Evolutionary conservation across 2,329 filamentous ascomycete genomes (phyloP).

Genomic region (Harringtonia aguacate): DNA sequence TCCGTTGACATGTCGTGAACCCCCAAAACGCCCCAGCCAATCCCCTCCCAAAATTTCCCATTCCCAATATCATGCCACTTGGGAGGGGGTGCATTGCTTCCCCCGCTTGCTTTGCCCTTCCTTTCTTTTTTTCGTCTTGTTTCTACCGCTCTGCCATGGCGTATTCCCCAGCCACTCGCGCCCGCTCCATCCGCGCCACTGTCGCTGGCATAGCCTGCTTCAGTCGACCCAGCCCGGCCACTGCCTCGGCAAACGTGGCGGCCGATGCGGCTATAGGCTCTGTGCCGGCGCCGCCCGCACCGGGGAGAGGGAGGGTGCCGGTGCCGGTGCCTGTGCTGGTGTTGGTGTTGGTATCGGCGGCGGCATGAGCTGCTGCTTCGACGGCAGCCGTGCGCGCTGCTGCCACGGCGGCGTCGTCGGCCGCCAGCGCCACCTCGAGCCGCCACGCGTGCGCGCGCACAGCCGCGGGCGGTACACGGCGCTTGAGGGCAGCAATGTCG

Average conservation of each 20-base stretch:
- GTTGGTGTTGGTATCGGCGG: too few relatives aligned
- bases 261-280: too few relatives aligned
- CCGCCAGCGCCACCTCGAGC: slow-evolving; percentile 26
- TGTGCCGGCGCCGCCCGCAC: too few relatives aligned
- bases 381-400: slow-evolving; percentile 14
- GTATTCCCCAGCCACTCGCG: slow-evolving; percentile 48
- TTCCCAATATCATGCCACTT: too few relatives aligned
- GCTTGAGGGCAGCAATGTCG: slow-evolving; percentile 51
- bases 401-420: slow-evolving; percentile 32
- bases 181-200: slow-evolving; percentile 55
- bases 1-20: background rate
- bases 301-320: too few relatives aligned
- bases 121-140: background rate
- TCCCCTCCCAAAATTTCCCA: too few relatives aligned
- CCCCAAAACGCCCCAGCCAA: too few relatives aligned
- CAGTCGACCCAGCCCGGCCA: slow-evolving; percentile 39
- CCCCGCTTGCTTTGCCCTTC: background rate
- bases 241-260: slow-evolving; percentile 25
- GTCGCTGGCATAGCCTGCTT: slow-evolving; percentile 51
- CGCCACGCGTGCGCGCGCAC: slow-evolving; percentile 29
- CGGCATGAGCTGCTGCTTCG: too few relatives aligned
- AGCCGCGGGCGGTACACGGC: slow-evolving; percentile 34
- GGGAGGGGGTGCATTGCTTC: too few relatives aligned
- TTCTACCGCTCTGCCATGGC: slow-evolving; percentile 30
- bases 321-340: too few relatives aligned